Base-by-base conservation (phyloP, 805 yeast species). In the Yamadazyma takamatsuzukensis region DNA sequence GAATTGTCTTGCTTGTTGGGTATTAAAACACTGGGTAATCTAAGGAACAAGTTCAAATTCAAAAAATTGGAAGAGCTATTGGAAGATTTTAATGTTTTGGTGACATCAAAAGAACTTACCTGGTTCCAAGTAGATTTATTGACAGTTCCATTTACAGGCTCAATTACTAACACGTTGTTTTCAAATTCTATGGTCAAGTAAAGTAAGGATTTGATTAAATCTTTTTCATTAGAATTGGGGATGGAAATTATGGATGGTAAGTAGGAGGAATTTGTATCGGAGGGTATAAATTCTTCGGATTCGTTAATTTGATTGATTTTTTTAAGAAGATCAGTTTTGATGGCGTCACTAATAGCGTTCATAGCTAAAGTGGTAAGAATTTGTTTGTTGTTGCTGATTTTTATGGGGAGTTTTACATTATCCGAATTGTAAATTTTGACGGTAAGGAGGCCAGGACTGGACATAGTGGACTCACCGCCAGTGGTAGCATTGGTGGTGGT, bases 131-230 rank as follows among this genome's bases (percentile, higher is more conserved):
- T 75, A 1, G 96, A 90, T 36, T 72, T 67, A 26, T 75, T 74
- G 39, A 87, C 77, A 0, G 95, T 76, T 24, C 96, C 96, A 33
- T 83, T 76, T 18, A 80, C 76, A 2, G 97, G 93, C 45, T 88
- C 95, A 31, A 90, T 78, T 11, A 88, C 74, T 43, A 93, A 82
- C 44, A 89, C 93, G 31, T 90, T 87, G 59, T 93, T 93, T 61
- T 93, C 99, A 54, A 88, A 90, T 59, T 93, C 99, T 27, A 93
- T 70, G 2, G 95, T 87, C 49, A 89, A 73, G 57, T 85, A 86
- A 23, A 93, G 72, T 39, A 95, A 70, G 12, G 93, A 76, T 45
- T 77, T 78, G 41, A 76, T 70, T 21, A 72, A 61, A 32, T 68
- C 68, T 27, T 62, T 65, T 8, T 30, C 25, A 13, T 14, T 16